A percentile compares a stretch with the other conserved stretches of the same genome.
Evolutionary conservation across 2,329 filamentous ascomycete genomes (phyloP).

Genomic region (Alternaria longipes): DNA sequence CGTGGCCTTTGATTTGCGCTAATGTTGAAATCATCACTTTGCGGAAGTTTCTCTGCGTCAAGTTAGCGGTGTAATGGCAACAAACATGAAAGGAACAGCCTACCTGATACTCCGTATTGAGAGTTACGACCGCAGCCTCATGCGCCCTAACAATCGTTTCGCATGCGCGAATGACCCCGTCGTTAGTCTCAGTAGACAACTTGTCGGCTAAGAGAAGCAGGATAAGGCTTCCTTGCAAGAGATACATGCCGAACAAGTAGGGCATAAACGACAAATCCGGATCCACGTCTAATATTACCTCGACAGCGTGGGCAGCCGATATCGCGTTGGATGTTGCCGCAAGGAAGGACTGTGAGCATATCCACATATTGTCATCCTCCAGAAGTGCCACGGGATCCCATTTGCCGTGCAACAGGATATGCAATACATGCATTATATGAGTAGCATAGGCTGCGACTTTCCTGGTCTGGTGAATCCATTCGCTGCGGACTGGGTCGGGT

Average conservation of each 20-base stretch:
- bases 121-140: slow-evolving; percentile 93
- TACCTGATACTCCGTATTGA: slow-evolving; percentile 94
- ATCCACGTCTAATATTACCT: slow-evolving; percentile 86
- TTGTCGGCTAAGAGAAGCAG: slow-evolving; percentile 90
- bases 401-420: slow-evolving; percentile 87
- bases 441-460: slow-evolving; percentile 90
- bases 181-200: slow-evolving; percentile 81
- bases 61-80: slow-evolving; percentile 10
- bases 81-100: background rate
- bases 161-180: slow-evolving; percentile 85
- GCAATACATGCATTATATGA: slow-evolving; percentile 92
- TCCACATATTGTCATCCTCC: slow-evolving; percentile 93
- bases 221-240: slow-evolving; percentile 88
- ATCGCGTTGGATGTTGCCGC: slow-evolving; percentile 88
- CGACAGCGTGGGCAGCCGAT: slow-evolving; percentile 85
- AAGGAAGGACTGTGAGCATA: slow-evolving; percentile 86
- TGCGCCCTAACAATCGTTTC: slow-evolving; percentile 93
- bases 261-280: slow-evolving; percentile 95
- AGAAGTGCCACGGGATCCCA: slow-evolving; percentile 93
- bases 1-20: slow-evolving; percentile 50
- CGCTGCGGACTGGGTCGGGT: slow-evolving; percentile 61
- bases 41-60: slow-evolving; percentile 61
- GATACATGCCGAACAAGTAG: slow-evolving; percentile 94
- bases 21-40: slow-evolving; percentile 60
- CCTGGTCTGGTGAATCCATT: slow-evolving; percentile 83